Evolutionary conservation across 306 rosid genomes (phyloP).

Genomic region (Medicago truncatula): DNA sequence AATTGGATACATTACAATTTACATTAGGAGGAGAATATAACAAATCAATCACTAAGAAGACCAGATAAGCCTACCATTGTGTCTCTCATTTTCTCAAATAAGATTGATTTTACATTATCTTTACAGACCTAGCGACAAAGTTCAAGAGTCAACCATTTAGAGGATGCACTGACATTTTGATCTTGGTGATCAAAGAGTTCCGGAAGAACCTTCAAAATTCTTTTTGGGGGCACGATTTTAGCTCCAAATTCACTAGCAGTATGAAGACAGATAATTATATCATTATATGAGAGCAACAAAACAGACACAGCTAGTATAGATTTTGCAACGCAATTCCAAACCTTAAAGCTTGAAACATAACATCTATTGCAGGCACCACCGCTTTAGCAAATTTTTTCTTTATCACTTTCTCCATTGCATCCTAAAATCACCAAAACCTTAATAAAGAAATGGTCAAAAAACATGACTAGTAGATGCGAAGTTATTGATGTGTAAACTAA

Average conservation of each 20-base stretch:
- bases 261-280: conserved; percentile 15
- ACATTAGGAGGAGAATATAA: conserved; percentile 24
- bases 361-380: no score
- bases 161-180: conserved; percentile 97
- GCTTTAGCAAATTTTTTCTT: no score
- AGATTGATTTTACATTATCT: conserved; percentile 93
- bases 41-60: conserved; percentile 14
- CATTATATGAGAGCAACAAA: conserved; percentile 16
- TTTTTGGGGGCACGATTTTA: conserved; percentile 89
- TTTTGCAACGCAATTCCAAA: conserved; percentile 26
- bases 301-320: conserved; percentile 22
- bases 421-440: no score
- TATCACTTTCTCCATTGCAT: no score
- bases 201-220: conserved; percentile 94
- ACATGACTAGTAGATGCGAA: no score
- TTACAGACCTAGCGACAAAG: conserved; percentile 99
- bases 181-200: conserved; percentile 99
- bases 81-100: conserved; percentile 98
- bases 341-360: no score
- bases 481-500: no score
- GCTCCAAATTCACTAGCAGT: conserved; percentile 89
- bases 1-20: not conserved
- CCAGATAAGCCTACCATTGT: conserved; percentile 73
- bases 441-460: no score
- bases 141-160: conserved; percentile 96